Evolutionary conservation across 108 stramenopile species (phyloP), one percentile per base, ranked within the genome.

Genomic region (Chaetoceros tenuissimus): DNA sequence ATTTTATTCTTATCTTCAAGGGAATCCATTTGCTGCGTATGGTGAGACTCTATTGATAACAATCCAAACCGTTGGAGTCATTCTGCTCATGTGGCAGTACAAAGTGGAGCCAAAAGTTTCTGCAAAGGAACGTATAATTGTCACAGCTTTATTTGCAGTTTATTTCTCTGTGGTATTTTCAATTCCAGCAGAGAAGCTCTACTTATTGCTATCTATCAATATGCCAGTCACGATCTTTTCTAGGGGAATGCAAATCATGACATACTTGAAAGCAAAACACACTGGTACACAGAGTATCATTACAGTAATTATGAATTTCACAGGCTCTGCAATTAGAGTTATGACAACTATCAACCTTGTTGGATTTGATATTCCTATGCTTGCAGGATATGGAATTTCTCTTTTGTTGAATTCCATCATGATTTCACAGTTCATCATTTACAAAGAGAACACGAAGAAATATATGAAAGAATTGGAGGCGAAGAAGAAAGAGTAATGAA

Each of bases 11-110:
- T 58, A 72, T 16, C 46, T 85, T 34, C 43, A 61, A 24, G 80
- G 75, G 1, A 77, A 84, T 70, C 89, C 89, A 0, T 83, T 91
- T 47, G 80, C 85, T 18, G 78, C 89, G 3, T 90, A 80, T 55
- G 89, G 89, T n/a, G 89, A 91, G 66, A 85, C 80, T 13, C 56
- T 78, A 16, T 67, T 74, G 28, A 66, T 91, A 25, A 43, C 72
- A 44, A 23, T 79, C 22, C 89, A 91, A 59, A 78, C 81, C 23
- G 26, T 78, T 8, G 40, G 69, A 0, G 48, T 90, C 23, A 55
- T 80, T 16, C 23, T 52, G 0, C 27, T 87, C 57, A 64, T 83
- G 24, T 91, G 85, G 85, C 28, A 62, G 16, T 82, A 67, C 55
- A 34, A 49, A 26, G 31, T 44, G 3, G 63, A 63, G 3, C 60